Evolutionary conservation across 768 basidiomycete species (phyloP), one percentile per base, ranked within the genome.

Genomic region (Mycena vulgaris): DNA sequence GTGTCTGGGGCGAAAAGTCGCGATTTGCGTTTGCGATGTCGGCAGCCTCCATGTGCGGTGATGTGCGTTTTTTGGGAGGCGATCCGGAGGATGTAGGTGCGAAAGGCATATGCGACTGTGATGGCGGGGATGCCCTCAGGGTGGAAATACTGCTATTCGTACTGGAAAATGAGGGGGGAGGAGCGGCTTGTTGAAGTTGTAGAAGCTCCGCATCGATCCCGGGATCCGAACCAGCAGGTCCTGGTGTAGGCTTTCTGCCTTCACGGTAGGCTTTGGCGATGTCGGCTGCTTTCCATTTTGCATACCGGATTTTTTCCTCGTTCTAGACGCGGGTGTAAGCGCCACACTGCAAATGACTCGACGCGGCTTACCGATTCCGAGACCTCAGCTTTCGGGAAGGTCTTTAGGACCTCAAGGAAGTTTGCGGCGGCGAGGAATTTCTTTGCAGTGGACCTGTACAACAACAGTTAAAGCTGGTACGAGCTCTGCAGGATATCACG

Each of bases 201-300:
- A 61, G 33, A 7, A 73, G 70, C 71, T 77, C 70, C 70, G 78
- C 75, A 56, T 80, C 58, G 30, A 80, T 67, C 16, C 63, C 79
- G 70, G 79, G 68, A 39, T 75, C 76, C 67, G 80, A 84, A 59
- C 87, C 90, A 53, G 93, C 90, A 66, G 95, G 93, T 2, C 95
- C 97, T 2, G 96, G 89, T 2, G 84, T 82, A 13, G 97, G 96
- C 73, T 87, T 89, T 25, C 94, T 89, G 6, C 98, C 97, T 79
- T 98, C 97, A n/a, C 97, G 91, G 77, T 96, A 89, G 1, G 97
- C 96, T 80, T 95, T 98, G 21, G 95, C 90, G 23, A 99, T 96
- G 70, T 98, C 96, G 16, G 93, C 92, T 40, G 97, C 97, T 79
- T 98, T 98, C 97, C 98, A 99, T 79, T 98, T 95, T 5, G 96